Base-by-base conservation (phyloP, 1,284 basidiomycete species). In the Schizophyllum commune region DNA sequence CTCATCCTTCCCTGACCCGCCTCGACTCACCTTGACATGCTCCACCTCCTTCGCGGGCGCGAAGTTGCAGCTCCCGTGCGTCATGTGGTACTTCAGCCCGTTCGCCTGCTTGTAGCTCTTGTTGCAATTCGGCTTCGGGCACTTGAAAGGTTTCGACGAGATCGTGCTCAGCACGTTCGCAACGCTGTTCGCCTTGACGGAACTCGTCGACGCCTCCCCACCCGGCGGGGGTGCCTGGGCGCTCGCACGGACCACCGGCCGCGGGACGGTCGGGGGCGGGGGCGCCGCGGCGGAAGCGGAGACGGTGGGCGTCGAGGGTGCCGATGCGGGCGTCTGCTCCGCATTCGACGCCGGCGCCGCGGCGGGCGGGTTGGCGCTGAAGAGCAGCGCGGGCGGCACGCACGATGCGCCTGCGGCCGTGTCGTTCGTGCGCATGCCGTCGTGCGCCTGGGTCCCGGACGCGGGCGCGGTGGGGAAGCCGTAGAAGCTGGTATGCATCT, bases 101-200 rank as follows among this genome's bases (percentile, higher is more conserved):
- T 82, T 82, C 63, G 94, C 94, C 77, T 98, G 96, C 81, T 98
- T 98, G 83, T 99, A 99, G 55, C 88, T 88, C 83, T 99, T 99
- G 79, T 95, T 96, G 80, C 96, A 99, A 61, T 97, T 96, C 0
- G 92, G 89, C 68, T 96, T 96, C 15, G 94, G 94, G 79, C 96
- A 99, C 65, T 90, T 85, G 87, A 96, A 99, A 0, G 96, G 96
- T 75, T 98, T 98, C 66, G 82, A 88, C 20, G 53, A 55, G 53
- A 55, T 55, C 13, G 19, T 55, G 53, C 53, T 55, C 20, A 55
- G 53, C 56, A 77, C 73, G 19, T 20, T 55, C 19, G 20, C 27
- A 19, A 55, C 53, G 53, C 53, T 55, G 19, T 32, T 75, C 71
- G 21, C 53, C 53, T 21, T 27, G 3, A 55, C 53, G 4, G 19